A percentile compares a stretch with the other conserved stretches of the same genome.
Conservation (phyloP, 768 basidiomycete species). For the Tephrocybe sp. region DNA sequence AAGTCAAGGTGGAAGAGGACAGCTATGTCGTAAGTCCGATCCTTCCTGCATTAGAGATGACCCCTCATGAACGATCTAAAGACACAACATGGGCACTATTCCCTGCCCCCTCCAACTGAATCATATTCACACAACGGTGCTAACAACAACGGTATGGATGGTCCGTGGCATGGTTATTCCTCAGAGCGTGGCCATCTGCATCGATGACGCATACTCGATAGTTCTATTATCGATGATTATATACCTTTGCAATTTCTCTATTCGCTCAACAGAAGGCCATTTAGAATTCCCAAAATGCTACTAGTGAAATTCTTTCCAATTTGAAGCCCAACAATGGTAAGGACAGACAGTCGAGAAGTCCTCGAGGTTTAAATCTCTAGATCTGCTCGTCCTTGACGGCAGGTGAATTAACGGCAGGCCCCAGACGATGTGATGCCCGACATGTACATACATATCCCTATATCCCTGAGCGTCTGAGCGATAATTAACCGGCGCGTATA, state of each 20-base stretch:
- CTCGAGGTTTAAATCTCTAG: too few relatives aligned
- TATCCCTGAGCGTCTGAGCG: too few relatives aligned
- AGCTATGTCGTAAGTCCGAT: conserved; percentile 50
- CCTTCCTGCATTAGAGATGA: too few relatives aligned
- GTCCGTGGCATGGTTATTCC: conserved; percentile 62
- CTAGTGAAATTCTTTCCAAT: too few relatives aligned
- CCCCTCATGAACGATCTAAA: conserved; percentile 22
- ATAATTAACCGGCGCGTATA: conserved; percentile 9
- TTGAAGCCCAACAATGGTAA: too few relatives aligned
- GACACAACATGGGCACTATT: conserved; percentile 39
- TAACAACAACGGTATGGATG: conserved; percentile 46
- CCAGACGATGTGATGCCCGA: conserved; percentile 10
- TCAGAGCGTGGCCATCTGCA: conserved; percentile 64
- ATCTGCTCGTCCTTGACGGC: conserved; percentile 26
- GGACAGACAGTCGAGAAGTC: too few relatives aligned
- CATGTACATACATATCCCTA: background rate
- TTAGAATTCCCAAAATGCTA: too few relatives aligned
- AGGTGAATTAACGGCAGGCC: conserved; percentile 11
- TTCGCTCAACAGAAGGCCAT: too few relatives aligned
- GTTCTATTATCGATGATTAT: conserved; percentile 9
- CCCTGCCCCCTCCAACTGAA: conserved; percentile 31
- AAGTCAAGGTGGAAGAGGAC: conserved; percentile 72
- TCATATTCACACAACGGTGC: conserved; percentile 42
- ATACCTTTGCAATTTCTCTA: conserved; percentile 19
- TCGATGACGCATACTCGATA: conserved; percentile 38